Percentiles rank a stretch among this genome's conserved stretches.
Evolutionary conservation across 2,329 filamentous ascomycete species (phyloP).

Genomic region (Botryotinia globosa): DNA sequence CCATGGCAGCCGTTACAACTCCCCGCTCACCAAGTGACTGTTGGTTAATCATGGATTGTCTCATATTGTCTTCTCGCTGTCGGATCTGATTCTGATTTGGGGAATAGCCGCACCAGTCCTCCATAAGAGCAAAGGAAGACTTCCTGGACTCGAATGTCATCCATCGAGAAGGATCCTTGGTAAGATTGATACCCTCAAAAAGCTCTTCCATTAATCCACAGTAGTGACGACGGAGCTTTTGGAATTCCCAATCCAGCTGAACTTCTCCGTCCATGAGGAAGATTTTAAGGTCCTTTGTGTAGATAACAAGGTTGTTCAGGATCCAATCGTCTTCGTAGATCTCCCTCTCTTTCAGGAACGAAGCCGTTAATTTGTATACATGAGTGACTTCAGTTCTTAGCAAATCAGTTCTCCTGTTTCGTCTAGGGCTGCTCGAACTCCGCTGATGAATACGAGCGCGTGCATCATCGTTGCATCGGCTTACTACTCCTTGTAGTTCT

Average conservation of each 20-base stretch:
- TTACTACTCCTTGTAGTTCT: constrained; percentile 82
- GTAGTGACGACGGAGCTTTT: constrained; percentile 87
- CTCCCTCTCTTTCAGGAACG: constrained; percentile 76
- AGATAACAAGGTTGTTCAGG: constrained; percentile 80
- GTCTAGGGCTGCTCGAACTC: constrained; percentile 75
- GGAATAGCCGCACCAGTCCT: constrained; percentile 98
- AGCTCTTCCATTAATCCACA: constrained; percentile 91
- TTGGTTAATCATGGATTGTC: constrained; percentile 77
- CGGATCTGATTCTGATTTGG: constrained; percentile 83
- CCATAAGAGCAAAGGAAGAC: constrained; percentile 94
- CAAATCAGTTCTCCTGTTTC: constrained; percentile 80
- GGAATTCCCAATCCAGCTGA: constrained; percentile 91
- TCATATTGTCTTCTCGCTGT: constrained; percentile 81
- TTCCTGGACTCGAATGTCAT: constrained; percentile 97
- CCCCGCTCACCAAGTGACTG: constrained; percentile 71
- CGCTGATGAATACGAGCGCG: constrained; percentile 83
- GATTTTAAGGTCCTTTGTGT: constrained; percentile 87
- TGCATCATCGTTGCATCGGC: constrained; percentile 83
- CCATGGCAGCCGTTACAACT: constrained; percentile 82
- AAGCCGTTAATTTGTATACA: constrained; percentile 89
- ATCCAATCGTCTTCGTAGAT: constrained; percentile 89
- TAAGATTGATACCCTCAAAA: constrained; percentile 85
- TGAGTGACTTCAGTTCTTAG: constrained; percentile 93
- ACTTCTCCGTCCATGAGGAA: constrained; percentile 95
- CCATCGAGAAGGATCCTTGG: constrained; percentile 83